phyloP scores from a whole-genome alignment of 352 stramenopile species.

The Pythium utonaiense region DNA sequence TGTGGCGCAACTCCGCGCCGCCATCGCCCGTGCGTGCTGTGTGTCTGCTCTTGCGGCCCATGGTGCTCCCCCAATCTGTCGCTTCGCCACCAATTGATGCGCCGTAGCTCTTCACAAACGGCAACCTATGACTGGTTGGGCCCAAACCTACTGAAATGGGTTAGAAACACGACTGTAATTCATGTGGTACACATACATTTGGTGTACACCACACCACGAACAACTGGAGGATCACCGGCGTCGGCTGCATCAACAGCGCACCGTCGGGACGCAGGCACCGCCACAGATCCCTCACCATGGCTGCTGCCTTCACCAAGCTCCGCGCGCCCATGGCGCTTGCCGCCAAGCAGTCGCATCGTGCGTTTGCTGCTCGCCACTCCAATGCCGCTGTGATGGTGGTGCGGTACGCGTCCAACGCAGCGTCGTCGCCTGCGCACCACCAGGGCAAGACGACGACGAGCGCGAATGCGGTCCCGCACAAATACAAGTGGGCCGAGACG shows the following conservation, averaged over 20 bases:
- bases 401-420: conserved; percentile 25
- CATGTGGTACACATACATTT: conserved; percentile 12
- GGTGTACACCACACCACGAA: neutral
- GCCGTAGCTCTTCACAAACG: conserved; percentile 20
- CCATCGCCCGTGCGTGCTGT: conserved; percentile 72
- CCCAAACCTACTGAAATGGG: conserved; percentile 15
- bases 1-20: conserved; percentile 63
- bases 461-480: conserved; percentile 13
- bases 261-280: neutral
- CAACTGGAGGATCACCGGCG: conserved; percentile 3
- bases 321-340: conserved; percentile 10
- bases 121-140: conserved; percentile 30
- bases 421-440: conserved; percentile 6
- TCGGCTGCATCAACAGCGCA: conserved; percentile 1
- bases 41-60: conserved; percentile 73
- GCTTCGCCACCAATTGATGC: conserved; percentile 14
- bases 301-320: conserved; percentile 8
- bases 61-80: conserved; percentile 23
- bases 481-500: conserved; percentile 70
- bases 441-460: neutral
- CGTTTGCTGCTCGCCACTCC: conserved; percentile 14
- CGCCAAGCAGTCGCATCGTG: neutral
- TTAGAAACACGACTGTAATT: neutral
- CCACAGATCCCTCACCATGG: neutral
- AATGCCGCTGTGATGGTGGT: conserved; percentile 2